Evolutionary conservation across 345 rosid genomes (phyloP), one percentile per base, ranked within the genome.

Genomic region (Leavenworthia alabamica): DNA sequence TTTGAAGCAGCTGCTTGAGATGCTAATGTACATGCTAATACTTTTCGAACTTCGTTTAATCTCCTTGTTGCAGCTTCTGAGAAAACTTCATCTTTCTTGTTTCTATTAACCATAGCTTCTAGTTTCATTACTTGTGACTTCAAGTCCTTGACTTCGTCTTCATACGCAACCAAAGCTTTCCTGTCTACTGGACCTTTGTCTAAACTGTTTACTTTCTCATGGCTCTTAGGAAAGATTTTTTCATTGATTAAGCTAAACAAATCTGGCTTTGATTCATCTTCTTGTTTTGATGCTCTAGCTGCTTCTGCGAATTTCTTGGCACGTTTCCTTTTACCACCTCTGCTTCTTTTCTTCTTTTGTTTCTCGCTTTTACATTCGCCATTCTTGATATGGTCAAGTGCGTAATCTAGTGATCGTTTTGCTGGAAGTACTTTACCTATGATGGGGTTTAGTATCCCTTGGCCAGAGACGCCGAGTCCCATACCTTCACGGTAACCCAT

Each of bases 401-500:
- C 94, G 24, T 80, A 86, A 51, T 89, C 99, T 14, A 87, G 84
- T 4, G 97, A 89, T 74, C 81, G 83, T 75, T 89, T 93, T 22
- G 86, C 67, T 27, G 90, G 95, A 47, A 85, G 94, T 64, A 87
- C 91, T 77, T 82, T 83, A 16, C 83, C 99, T 7, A 89, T 57
- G 56, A 93, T 69, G 9, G 99, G 99, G 49, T 85, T 54, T 68
- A 85, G n/a, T 77, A 86, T 87, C 68, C 96, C 97, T 73, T 89
- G 97, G 31, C 97, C 91, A 5, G 91, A 70, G 48, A 62, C 83
- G 2, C 96, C 99, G 70, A 89, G 78, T 36, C 97, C 99, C 97
- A 87, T 87, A 32, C 99, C 97, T 73, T 84, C 88, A 10, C 92
- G 86, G 57, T 87, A 87, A 27, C 97, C 97, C 99, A 93, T 89